A percentile compares a stretch with the other conserved stretches of the same genome.
These are phyloP conservation scores for Aquilaria agallochum DNA, from an alignment of 441 rosid species.

Conservation along the genomic window DNA sequence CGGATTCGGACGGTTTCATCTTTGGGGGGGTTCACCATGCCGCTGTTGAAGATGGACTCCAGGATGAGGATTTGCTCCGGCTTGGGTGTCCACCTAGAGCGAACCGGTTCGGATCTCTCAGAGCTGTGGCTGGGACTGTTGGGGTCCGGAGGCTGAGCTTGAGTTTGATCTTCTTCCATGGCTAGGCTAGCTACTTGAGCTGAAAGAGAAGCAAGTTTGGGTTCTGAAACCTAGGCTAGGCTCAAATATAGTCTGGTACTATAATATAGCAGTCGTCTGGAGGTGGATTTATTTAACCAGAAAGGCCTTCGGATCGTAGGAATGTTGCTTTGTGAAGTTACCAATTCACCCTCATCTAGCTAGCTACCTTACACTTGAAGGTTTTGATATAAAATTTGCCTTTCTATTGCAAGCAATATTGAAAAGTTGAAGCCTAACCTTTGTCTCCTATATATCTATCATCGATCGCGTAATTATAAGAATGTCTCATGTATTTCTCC, in stretches of 20 bases:
- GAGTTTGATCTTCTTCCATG: constrained; percentile 68
- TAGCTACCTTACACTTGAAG: constrained; percentile 5
- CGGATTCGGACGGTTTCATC: constrained; percentile 90
- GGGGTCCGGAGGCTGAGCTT: constrained; percentile 43
- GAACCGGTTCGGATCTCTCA: constrained; percentile 60
- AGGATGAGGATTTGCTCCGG: constrained; percentile 97
- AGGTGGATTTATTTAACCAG: constrained; percentile 17
- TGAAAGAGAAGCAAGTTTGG: constrained; percentile 10
- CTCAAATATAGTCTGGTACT: constrained; percentile 18
- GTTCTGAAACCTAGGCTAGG: constrained; percentile 28
- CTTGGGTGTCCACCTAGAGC: constrained; percentile 98
- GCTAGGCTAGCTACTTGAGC: background rate
- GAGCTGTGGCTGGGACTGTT: constrained; percentile 41
- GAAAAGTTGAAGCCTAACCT: too few relatives aligned
- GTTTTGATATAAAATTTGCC: background rate
- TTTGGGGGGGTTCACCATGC: constrained; percentile 97
- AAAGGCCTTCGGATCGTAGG: constrained; percentile 17
- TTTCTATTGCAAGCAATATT: background rate
- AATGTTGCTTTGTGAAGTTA: constrained; percentile 26
- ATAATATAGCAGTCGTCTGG: constrained; percentile 11
- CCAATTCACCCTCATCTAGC: constrained; percentile 25
- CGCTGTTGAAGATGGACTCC: constrained; percentile 97
- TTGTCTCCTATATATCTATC: too few relatives aligned
- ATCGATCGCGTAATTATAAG: too few relatives aligned
- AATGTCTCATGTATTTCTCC: too few relatives aligned